Evolutionary conservation across 2,329 filamentous ascomycete genomes (phyloP).

Genomic region (Pseudocercospora musae): DNA sequence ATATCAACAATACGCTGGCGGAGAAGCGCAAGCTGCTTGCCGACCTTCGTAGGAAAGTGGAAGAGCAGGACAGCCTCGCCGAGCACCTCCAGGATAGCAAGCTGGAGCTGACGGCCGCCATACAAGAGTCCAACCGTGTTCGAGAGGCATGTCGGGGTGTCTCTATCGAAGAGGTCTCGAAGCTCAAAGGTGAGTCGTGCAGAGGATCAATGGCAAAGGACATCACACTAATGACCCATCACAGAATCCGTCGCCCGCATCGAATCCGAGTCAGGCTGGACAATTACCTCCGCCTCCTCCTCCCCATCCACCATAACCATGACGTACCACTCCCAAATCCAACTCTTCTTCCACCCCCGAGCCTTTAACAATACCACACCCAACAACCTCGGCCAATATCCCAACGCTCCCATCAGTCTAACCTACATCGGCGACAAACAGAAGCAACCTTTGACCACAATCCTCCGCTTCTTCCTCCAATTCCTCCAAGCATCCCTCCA

Average conservation of each 20-base stretch:
- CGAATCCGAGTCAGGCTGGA: constrained; percentile 68
- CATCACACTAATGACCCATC: constrained; percentile 25
- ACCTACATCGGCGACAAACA: constrained; percentile 62
- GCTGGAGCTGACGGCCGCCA: constrained; percentile 66
- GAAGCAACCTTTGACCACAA: constrained; percentile 57
- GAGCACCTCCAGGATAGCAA: constrained; percentile 64
- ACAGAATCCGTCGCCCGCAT: constrained; percentile 64
- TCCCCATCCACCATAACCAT: constrained; percentile 64
- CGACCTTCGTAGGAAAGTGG: constrained; percentile 63
- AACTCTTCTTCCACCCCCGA: constrained; percentile 67
- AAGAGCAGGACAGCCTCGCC: constrained; percentile 64
- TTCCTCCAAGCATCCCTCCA: constrained; percentile 67
- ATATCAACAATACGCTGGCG: constrained; percentile 65
- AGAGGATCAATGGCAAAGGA: neutral
- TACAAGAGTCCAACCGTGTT: constrained; percentile 75
- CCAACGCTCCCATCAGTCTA: constrained; percentile 61
- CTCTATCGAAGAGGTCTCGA: constrained; percentile 75
- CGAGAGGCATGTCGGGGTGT: constrained; percentile 87
- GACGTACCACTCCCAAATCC: constrained; percentile 68
- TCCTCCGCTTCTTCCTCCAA: constrained; percentile 73
- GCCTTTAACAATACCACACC: constrained; percentile 48
- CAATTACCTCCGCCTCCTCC: constrained; percentile 59
- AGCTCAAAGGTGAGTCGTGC: constrained; percentile 64
- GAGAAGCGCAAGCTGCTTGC: constrained; percentile 66
- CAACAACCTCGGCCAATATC: constrained; percentile 22